phyloP scores from a whole-genome alignment of 2,329 filamentous ascomycete genomes.

The Ophiocordyceps australis region DNA sequence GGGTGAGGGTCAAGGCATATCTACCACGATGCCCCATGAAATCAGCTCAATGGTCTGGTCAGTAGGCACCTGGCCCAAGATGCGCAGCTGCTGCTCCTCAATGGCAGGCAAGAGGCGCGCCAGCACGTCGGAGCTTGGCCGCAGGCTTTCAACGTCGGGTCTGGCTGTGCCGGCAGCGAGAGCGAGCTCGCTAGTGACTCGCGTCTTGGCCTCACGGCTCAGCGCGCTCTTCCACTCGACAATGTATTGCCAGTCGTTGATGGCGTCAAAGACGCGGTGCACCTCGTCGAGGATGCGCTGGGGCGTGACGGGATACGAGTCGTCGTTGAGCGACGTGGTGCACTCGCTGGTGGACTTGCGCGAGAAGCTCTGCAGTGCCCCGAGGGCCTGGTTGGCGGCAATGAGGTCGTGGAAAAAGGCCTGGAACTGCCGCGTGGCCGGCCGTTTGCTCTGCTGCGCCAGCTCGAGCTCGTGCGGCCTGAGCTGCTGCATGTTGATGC shows the following conservation, averaged over 20 bases:
- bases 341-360: conserved; percentile 4
- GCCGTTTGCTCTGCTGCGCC: background rate
- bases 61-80: conserved; percentile 5
- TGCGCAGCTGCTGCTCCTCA: conserved; percentile 5
- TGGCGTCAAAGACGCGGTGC: conserved; percentile 6
- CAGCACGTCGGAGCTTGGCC: conserved; percentile 3
- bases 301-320: conserved; percentile 4
- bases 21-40: conserved; percentile 9
- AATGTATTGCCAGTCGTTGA: conserved; percentile 8
- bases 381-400: conserved; percentile 2
- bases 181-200: conserved; percentile 2
- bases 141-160: conserved; percentile 2
- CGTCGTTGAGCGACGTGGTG: conserved; percentile 4
- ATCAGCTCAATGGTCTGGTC: conserved; percentile 7
- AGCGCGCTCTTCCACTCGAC: conserved; percentile 7
- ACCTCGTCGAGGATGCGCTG: conserved; percentile 3
- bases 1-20: conserved; percentile 1
- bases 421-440: background rate
- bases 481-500: background rate
- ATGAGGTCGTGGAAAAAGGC: conserved; percentile 1
- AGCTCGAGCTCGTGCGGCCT: background rate
- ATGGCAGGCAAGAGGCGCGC: conserved; percentile 3
- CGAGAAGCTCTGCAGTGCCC: conserved; percentile 3
- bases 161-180: background rate
- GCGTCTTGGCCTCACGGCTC: conserved; percentile 1